Base-by-base conservation (phyloP, 2,329 filamentous ascomycete species). In the Alternaria burnsii region DNA sequence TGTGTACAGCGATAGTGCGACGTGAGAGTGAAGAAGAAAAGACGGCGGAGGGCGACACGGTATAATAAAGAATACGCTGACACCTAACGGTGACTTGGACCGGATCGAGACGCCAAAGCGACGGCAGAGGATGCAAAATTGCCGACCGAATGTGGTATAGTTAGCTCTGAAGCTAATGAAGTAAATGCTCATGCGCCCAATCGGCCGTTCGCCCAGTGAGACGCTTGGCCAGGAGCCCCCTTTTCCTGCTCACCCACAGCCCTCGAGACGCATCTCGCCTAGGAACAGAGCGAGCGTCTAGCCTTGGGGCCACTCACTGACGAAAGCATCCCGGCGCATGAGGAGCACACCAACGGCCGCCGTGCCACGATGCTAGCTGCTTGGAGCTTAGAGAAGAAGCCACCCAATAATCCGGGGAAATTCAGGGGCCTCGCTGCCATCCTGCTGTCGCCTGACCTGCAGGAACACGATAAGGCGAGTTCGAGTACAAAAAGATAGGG, bases 341-440 rank as follows among this genome's bases (percentile, higher is more conserved):
- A 61, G 36, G 38, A 44, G 55, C 59, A 62, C 65, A 60, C 66
- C 69, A 71, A 71, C 69, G 70, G 68, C 62, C 64, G 55, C 65
- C 58, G 63, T 61, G 58, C 68, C 53, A 42, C 34, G 40, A 10
- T 14, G 26, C 65, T 71, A 71, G 62, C 75, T 59, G 43, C 28
- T 43, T 56, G 28, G 11, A 53, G 72, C 1, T 16, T 65, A 65
- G 67, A 66, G 58, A 44, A 5, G 7, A 47, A 61, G 68, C 68
- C 70, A 72, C 40, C 59, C 71, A 74, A 75, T 75, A 74, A 75
- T 64, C 70, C 67, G 74, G 75, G 75, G 67, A 76, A 74, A 69
- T 76, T 76, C 73, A 75, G 72, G 73, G 74, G 72, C 62, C 62
- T 55, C 10, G 46, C 59, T 69, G 62, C 65, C 46, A 62, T 46